phyloP scores from a whole-genome alignment of 2,329 filamentous ascomycete genomes.

The Pyricularia pennisetigena region DNA sequence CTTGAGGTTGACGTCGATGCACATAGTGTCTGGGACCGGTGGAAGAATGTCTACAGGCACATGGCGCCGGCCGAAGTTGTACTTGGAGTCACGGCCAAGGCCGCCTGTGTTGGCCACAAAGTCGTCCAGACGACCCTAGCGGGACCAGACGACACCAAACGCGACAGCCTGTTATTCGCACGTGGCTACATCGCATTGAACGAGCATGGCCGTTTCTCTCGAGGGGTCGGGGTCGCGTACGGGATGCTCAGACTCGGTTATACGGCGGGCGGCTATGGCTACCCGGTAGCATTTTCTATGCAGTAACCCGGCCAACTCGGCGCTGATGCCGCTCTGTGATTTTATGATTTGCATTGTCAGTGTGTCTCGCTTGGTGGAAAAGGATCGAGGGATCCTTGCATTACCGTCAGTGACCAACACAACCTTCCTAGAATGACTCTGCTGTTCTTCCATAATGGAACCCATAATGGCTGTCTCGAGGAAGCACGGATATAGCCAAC shows the following conservation, averaged over 20 bases:
- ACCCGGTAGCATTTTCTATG: constrained; percentile 8
- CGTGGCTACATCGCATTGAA: constrained; percentile 30
- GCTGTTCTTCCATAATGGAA: neutral
- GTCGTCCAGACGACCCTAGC: constrained; percentile 35
- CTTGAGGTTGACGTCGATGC: constrained; percentile 41
- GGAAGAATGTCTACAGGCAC: neutral
- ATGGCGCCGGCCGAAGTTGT: neutral
- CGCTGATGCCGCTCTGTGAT: neutral
- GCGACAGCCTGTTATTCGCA: constrained; percentile 31
- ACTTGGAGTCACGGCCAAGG: constrained; percentile 30
- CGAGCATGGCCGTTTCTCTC: constrained; percentile 25
- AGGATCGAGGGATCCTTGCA: neutral
- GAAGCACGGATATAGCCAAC: neutral
- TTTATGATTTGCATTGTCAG: neutral
- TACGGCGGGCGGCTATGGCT: constrained; percentile 6
- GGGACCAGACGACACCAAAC: constrained; percentile 30
- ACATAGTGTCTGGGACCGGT: constrained; percentile 29
- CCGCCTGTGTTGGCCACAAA: constrained; percentile 39
- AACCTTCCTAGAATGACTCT: neutral
- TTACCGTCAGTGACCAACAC: neutral
- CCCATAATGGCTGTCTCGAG: neutral
- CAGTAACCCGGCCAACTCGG: constrained; percentile 6
- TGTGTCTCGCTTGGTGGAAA: neutral
- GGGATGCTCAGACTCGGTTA: constrained; percentile 5
- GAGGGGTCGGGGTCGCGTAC: constrained; percentile 5